Evolutionary conservation across 139 green algal genomes (phyloP), one percentile per base, ranked within the genome.

Genomic region (Chlorella ohadii): DNA sequence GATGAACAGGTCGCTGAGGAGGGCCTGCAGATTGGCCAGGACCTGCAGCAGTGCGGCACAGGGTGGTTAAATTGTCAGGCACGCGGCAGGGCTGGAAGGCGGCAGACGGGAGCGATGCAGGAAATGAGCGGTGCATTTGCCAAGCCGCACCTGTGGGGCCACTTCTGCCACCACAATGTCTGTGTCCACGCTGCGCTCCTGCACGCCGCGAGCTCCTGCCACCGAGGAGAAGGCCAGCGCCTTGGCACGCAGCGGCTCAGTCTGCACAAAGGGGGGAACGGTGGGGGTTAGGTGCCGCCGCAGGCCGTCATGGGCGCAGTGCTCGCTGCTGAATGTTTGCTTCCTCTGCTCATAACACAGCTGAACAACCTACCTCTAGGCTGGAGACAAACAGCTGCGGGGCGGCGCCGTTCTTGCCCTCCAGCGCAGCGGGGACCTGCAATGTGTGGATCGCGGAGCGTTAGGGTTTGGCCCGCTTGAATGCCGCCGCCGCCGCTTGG

Each of bases 1-100:
- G 55, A 96, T 61, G 86, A 92, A 98, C 36, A 98, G 78, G 78
- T 98, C 92, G 13, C 84, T 83, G 6, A 98, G 77, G 33, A 98
- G 82, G 17, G 89, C 84, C 20, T 87, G 83, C 88, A 96, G 94
- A 34, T 87, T 92, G 31, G 94, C 92, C 38, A 98, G 88, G 51
- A 59, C 51, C 51, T 59, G 51, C 51, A 22, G 51, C 15, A 11
- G 11, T 12, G 59, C 11, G 23, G 59, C 59, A 31, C 22, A 66
- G 27, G 25, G 57, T 1, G 33, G 17, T 72, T 41, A 1, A 33
- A 47, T 4, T 34, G 28, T 15, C 63, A 7, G 17, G 28, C 63
- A 34, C 5, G 28, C 23, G 25, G 63, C 63, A 36, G 27, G 15
- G 28, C 63, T 28, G 59, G 4, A 7, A 13, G 28, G 6, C 25